These are phyloP conservation scores for Gentiana straminea DNA, from an alignment of 257 asterid genomes.

Conservation along the genomic window DNA sequence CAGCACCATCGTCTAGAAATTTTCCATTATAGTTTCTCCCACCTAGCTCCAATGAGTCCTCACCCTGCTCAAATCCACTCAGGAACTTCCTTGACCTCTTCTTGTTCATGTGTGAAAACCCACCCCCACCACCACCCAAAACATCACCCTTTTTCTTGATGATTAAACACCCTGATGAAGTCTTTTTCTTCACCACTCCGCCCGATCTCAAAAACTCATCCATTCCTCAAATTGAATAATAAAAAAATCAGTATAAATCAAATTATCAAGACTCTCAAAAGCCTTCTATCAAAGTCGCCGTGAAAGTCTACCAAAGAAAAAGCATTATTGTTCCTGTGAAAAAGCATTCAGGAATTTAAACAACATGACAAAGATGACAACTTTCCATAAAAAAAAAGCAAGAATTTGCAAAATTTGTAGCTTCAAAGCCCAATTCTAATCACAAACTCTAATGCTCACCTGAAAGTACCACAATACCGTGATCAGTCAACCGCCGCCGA, in stretches of 20 bases:
- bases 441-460: constrained; percentile 13
- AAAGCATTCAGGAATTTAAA: constrained; percentile 49
- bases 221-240: no score
- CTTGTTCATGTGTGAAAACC: constrained; percentile 30
- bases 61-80: constrained; percentile 52
- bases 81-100: constrained; percentile 50
- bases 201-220: constrained; percentile 58
- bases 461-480: constrained; percentile 9
- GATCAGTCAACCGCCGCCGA: constrained; percentile 20
- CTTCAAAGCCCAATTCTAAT: constrained; percentile 5
- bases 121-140: constrained; percentile 33
- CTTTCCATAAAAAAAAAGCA: constrained; percentile 8
- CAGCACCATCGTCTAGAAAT: constrained; percentile 32
- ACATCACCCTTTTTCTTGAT: constrained; percentile 63
- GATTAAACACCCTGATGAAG: constrained; percentile 85
- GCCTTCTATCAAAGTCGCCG: constrained; percentile 16
- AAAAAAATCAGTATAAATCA: no score
- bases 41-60: constrained; percentile 49
- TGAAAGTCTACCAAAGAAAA: constrained; percentile 2
- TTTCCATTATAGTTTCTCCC: constrained; percentile 42
- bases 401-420: background rate
- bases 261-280: constrained; percentile 1
- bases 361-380: no score
- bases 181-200: constrained; percentile 83
- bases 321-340: background rate